Percentiles rank a stretch among this genome's conserved stretches.
Conservation (phyloP, 2,329 filamentous ascomycete genomes). For the Blastomyces silverae region DNA sequence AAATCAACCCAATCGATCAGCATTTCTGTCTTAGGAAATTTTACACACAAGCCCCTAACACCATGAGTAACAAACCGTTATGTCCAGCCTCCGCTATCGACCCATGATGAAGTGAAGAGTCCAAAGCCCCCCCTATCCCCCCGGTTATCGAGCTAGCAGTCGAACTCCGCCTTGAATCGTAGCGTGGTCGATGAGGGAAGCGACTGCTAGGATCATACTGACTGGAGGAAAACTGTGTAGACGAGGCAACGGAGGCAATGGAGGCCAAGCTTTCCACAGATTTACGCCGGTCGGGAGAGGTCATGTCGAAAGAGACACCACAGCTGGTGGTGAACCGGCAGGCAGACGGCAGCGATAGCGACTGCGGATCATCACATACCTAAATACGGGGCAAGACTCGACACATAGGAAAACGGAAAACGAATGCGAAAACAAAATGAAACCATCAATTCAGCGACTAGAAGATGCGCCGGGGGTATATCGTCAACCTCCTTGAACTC, state of each 20-base stretch:
- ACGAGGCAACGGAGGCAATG: constrained; percentile 46
- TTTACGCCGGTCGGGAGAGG: constrained; percentile 55
- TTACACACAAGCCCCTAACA: not conserved
- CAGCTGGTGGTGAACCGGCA: constrained; percentile 6
- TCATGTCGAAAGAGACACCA: constrained; percentile 47
- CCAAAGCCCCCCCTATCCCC: constrained; percentile 77
- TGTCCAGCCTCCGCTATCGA: constrained; percentile 61
- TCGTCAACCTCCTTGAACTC: not conserved
- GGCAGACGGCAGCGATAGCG: not conserved
- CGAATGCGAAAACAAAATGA: not conserved
- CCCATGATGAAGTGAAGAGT: constrained; percentile 56
- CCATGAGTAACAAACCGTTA: constrained; percentile 49
- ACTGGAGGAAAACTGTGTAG: constrained; percentile 42
- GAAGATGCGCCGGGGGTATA: not conserved
- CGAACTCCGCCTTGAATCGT: constrained; percentile 60
- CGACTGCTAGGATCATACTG: constrained; percentile 34
- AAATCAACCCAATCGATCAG: not conserved
- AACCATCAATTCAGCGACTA: constrained; percentile 2
- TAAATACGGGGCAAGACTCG: not conserved
- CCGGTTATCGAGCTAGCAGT: constrained; percentile 78
- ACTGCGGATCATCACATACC: constrained; percentile 3
- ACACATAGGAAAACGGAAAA: not conserved
- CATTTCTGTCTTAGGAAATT: not conserved
- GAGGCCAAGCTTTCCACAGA: constrained; percentile 60
- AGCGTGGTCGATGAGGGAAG: constrained; percentile 30